Percentiles rank a stretch among this genome's conserved stretches.
These are phyloP conservation scores for Candida neerlandica DNA, from an alignment of 1,139 yeast genomes.

Conservation along the genomic window DNA sequence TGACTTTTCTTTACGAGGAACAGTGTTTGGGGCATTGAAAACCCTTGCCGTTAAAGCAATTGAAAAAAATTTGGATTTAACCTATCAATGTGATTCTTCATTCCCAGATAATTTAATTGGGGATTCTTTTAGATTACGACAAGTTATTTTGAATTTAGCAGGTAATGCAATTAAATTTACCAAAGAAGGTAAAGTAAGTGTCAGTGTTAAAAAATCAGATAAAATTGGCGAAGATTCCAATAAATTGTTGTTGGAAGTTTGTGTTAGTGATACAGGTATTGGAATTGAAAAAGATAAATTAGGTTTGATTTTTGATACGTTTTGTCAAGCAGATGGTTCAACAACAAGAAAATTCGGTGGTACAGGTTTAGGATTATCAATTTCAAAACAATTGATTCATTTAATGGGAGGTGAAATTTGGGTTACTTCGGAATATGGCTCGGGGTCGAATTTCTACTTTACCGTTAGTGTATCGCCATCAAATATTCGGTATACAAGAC, in stretches of 20 bases:
- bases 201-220: slow-evolving; percentile 57
- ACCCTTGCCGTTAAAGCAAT: slow-evolving; percentile 87
- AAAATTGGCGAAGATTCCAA: slow-evolving; percentile 47
- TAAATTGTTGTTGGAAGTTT: slow-evolving; percentile 72
- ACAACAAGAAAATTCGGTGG: slow-evolving; percentile 92
- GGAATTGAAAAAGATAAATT: slow-evolving; percentile 84
- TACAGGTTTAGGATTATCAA: slow-evolving; percentile 83
- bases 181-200: slow-evolving; percentile 73
- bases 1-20: slow-evolving; percentile 80
- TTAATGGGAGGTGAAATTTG: slow-evolving; percentile 91
- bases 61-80: slow-evolving; percentile 77
- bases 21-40: slow-evolving; percentile 85
- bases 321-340: slow-evolving; percentile 92
- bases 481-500: slow-evolving; percentile 60
- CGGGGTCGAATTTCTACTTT: slow-evolving; percentile 80
- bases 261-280: slow-evolving; percentile 88
- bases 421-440: slow-evolving; percentile 82
- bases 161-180: slow-evolving; percentile 91
- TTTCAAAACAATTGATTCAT: slow-evolving; percentile 82
- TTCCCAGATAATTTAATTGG: slow-evolving; percentile 87
- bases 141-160: slow-evolving; percentile 78
- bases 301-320: slow-evolving; percentile 82
- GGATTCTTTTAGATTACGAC: slow-evolving; percentile 82
- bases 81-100: slow-evolving; percentile 80
- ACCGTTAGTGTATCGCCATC: slow-evolving; percentile 80